Evolutionary conservation across 495 filamentous ascomycete species (phyloP).

Genomic region (Tuber umbilicatum): DNA sequence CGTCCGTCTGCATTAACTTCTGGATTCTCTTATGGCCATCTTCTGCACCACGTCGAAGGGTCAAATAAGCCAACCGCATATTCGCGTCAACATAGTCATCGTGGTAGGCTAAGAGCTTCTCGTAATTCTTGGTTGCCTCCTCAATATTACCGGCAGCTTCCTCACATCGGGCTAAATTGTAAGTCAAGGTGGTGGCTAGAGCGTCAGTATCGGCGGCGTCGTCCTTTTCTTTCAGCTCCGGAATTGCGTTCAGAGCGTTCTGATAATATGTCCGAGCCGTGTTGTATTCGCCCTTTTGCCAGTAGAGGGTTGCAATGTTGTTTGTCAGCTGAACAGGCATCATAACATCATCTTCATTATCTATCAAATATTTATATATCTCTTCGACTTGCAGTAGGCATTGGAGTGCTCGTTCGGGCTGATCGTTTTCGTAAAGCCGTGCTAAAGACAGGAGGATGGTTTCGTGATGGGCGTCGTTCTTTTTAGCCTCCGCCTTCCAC

Average conservation of each 20-base stretch:
- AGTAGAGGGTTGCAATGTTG: constrained; percentile 94
- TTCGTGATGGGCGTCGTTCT: constrained; percentile 68
- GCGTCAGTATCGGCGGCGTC: constrained; percentile 73
- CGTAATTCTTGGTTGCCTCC: constrained; percentile 79
- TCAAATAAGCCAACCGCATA: constrained; percentile 80
- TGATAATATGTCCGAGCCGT: constrained; percentile 82
- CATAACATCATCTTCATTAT: constrained; percentile 57
- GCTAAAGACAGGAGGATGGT: constrained; percentile 89
- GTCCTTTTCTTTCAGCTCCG: constrained; percentile 62
- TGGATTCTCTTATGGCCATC: constrained; percentile 78
- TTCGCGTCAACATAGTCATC: constrained; percentile 85
- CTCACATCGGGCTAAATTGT: constrained; percentile 93
- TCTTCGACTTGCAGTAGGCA: constrained; percentile 78
- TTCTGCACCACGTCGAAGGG: constrained; percentile 73
- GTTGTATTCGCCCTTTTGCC: constrained; percentile 72
- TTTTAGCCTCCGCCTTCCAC: constrained; percentile 82
- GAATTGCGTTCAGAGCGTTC: constrained; percentile 67
- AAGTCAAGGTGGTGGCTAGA: constrained; percentile 85
- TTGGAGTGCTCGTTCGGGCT: constrained; percentile 82
- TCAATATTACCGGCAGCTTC: constrained; percentile 74
- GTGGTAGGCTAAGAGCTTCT: constrained; percentile 73
- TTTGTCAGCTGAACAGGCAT: constrained; percentile 87
- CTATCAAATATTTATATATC: constrained; percentile 52
- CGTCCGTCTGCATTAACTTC: constrained; percentile 71
- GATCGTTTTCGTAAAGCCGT: constrained; percentile 76